Base-by-base conservation (phyloP, 306 rosid genomes). In the Vigna hirtella region DNA sequence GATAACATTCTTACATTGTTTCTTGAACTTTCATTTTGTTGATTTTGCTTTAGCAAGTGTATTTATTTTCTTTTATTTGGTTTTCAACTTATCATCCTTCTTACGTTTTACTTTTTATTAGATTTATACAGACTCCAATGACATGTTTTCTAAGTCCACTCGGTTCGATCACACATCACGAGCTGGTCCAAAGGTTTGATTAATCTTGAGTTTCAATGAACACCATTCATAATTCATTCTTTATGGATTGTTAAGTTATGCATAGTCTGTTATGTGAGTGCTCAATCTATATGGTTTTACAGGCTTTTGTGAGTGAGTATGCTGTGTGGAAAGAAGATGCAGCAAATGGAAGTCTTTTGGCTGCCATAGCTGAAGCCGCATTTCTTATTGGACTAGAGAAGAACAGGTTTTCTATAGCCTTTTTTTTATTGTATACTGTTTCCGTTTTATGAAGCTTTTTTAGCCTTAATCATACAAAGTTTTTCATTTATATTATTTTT, bases 91-190 rank as follows among this genome's bases (percentile, higher is more conserved):
- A 10, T 40, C 22, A 66, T 43, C 18, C 68, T 43, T 43, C 3
- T 66, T 43, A 20, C 24, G 11, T 20, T 66, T 49, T 73, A 40
- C 12, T 5, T 18, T 36, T 84, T 49, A 30, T 78, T 74, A 94
- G 98, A 53, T 88, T 24, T 94, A 94, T 77, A 85, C 97, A 22
- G 48, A 51, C 20, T 88, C 98, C 4, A 81, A 66, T 40, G 80
- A 86, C 79, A 55, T 94, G 88, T 94, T 92, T 83, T 78, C 94
- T 34, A 74, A 0, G 13, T 43, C 53, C 15, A 43, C 53, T 22
- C 0, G 0, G 3, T 66, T 66, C 26, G 55, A 43, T 17, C 12
- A 12, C 55, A 20, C 55, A 22, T 7, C 38, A 43, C 17, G 72
- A 45, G 2, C 36, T 22, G 72, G 72, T 43, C 55, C 72, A 43